A percentile compares a stretch with the other conserved stretches of the same genome.
These are phyloP conservation scores for Penicillium malachiteum DNA, from an alignment of 495 filamentous ascomycete genomes.

Conservation along the genomic window DNA sequence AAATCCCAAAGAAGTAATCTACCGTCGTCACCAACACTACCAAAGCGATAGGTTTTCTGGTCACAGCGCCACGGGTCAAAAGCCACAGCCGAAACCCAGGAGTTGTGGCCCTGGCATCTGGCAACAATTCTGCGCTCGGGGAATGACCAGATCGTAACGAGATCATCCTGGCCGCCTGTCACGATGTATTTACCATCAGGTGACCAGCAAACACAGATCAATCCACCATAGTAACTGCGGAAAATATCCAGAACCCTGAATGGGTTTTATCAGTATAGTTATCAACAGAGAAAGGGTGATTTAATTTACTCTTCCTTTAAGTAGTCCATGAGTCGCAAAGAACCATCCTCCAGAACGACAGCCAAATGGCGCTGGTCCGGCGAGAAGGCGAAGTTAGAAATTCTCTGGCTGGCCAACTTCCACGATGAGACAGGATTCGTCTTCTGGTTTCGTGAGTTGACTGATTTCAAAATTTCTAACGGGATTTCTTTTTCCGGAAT, in stretches of 20 bases:
- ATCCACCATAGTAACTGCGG: slow-evolving; percentile 86
- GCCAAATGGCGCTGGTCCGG: slow-evolving; percentile 85
- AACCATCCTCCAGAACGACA: slow-evolving; percentile 88
- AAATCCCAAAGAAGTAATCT: slow-evolving; percentile 94
- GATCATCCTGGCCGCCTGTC: slow-evolving; percentile 92
- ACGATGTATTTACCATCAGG: slow-evolving; percentile 95
- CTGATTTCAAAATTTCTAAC: slow-evolving; percentile 75
- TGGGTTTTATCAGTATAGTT: slow-evolving; percentile 12
- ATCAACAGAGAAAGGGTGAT: neutral
- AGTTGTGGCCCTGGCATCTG: slow-evolving; percentile 89
- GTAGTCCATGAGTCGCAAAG: slow-evolving; percentile 86
- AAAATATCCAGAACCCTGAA: slow-evolving; percentile 77
- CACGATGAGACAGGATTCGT: slow-evolving; percentile 87
- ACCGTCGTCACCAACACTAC: slow-evolving; percentile 93
- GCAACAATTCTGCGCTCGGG: slow-evolving; percentile 82
- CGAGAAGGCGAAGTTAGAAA: slow-evolving; percentile 87
- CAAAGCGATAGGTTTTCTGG: slow-evolving; percentile 89
- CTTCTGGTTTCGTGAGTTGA: slow-evolving; percentile 90
- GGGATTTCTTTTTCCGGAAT: slow-evolving; percentile 46
- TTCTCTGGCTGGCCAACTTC: slow-evolving; percentile 84
- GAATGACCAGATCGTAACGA: slow-evolving; percentile 91
- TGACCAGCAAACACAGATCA: slow-evolving; percentile 94
- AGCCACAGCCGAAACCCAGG: slow-evolving; percentile 89
- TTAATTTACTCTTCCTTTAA: slow-evolving; percentile 77
- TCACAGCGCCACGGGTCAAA: slow-evolving; percentile 98